These are phyloP conservation scores for Aspergillus haitiensis DNA, from an alignment of 495 filamentous ascomycete species.

Conservation along the genomic window DNA sequence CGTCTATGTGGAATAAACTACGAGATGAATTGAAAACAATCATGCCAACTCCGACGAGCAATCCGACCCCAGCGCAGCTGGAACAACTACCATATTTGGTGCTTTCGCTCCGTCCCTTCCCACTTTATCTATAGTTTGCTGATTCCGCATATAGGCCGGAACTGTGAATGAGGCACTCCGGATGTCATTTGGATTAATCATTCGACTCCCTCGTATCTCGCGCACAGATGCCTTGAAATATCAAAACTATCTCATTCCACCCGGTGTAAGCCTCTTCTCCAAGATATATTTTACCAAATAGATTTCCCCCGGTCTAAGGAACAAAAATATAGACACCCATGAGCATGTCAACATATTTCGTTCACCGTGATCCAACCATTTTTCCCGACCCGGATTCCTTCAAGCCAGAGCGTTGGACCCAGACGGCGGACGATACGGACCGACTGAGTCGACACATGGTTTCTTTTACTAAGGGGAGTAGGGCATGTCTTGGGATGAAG, in stretches of 20 bases:
- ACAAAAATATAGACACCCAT: constrained; percentile 33
- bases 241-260: constrained; percentile 36
- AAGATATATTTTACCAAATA: constrained; percentile 28
- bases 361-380: constrained; percentile 46
- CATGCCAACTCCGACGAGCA: constrained; percentile 28
- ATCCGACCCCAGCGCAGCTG: constrained; percentile 40
- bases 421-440: constrained; percentile 23
- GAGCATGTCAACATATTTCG: constrained; percentile 47
- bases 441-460: constrained; percentile 38
- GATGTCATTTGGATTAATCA: constrained; percentile 40
- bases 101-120: neutral
- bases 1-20: constrained; percentile 21
- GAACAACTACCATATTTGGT: constrained; percentile 55
- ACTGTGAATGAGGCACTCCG: constrained; percentile 51
- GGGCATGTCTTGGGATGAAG: constrained; percentile 51
- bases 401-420: constrained; percentile 53
- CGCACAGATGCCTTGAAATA: constrained; percentile 43
- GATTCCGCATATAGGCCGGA: constrained; percentile 30
- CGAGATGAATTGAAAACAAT: constrained; percentile 34
- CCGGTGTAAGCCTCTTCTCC: constrained; percentile 30
- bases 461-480: constrained; percentile 46
- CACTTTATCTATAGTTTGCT: neutral
- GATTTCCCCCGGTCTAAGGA: too few relatives aligned
- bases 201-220: constrained; percentile 43
- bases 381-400: constrained; percentile 50